Base-by-base conservation (phyloP, 176 grass and related monocot species). In the Triticum urartu region DNA sequence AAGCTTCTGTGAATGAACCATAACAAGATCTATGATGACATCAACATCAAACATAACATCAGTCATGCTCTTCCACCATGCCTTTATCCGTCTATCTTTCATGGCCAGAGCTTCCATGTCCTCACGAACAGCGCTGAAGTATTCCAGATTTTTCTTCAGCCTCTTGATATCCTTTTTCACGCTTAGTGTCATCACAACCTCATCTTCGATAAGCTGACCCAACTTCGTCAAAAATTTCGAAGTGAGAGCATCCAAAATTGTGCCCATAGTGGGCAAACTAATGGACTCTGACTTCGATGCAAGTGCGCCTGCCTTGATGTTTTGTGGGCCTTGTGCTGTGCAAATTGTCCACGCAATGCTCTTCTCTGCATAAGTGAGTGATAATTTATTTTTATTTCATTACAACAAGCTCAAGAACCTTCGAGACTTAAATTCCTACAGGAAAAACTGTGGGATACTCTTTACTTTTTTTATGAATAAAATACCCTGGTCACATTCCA, bases 21-120 rank as follows among this genome's bases (percentile, higher is more conserved):
- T 83, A 58, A 71, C 74, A 25, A 25, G 64, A 77, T 90, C 79
- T n/a, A 90, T 48, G 28, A 86, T 28, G 17, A 84, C 79, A 36
- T 84, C 91, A 33, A 62, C 45, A 43, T 89, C 79, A 2, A 52
- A 87, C 83, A 87, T 73, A 7, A 70, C 50, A 13, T 84, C 38
- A 1, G 7, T 87, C 59, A 89, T 52, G 17, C 64, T 7, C 21
- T 54, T 84, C 40, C 74, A 68, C 84, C 87, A 92, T 28, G 15
- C 12, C 1, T 68, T 15, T 32, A 50, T 45, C 24, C 21, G 14
- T 17, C 17, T 32, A 22, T 82, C 54, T 50, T 69, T 11, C 28
- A 59, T 79, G 28, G 64, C 40, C 62, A 17, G 32, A 45, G 77
- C 47, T 45, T 92, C 87, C 1, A 42, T 79, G 3, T 92, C 79